Base-by-base conservation (phyloP, 345 rosid species). In the Ceriops zippeliana region DNA sequence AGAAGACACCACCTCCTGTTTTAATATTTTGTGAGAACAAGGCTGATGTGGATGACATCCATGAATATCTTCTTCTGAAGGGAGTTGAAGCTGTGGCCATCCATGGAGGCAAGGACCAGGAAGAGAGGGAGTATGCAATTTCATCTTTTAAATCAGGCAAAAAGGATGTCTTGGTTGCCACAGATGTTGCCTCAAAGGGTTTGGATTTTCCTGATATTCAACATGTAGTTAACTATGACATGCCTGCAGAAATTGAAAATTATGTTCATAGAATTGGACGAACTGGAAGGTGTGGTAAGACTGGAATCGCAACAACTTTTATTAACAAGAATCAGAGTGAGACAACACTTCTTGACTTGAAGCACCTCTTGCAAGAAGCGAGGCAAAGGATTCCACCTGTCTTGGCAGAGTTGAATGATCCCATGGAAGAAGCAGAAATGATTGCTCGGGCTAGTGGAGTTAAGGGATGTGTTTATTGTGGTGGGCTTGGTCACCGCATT, bases 71-170 rank as follows among this genome's bases (percentile, higher is more conserved):
- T 42, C 95, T 93, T 32, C 73, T 89, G 65, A 93, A 93, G 83
- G 98, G 97, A 69, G 97, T 93, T 52, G 98, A 93, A 78, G 98
- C 93, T 24, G 98, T 90, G 57, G 89, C 96, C 19, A 69, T 89
- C 68, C 98, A 93, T 76, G 97, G 98, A 74, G 97, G 96, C 38
- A 90, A 93, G 69, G 96, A 90, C 81, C 98, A 90, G 81, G 96
- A 89, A 74, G 98, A 90, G 72, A 84, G 98, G 80, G 98, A 90
- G 66, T 81, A 90, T 51, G 93, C 98, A 9, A 90, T 90, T 69
- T 78, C 93, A 52, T 87, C 97, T 8, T 90, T 93, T 47, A 93
- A 90, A 79, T 86, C 97, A 0, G 84, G 97, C 56, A 81, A 85
- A 71, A 90, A 93, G 73, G 98, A 93, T 66, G 93, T 89, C 57